Conservation (phyloP, 177 flowering plant species). For the Vitis hybrid region DNA sequence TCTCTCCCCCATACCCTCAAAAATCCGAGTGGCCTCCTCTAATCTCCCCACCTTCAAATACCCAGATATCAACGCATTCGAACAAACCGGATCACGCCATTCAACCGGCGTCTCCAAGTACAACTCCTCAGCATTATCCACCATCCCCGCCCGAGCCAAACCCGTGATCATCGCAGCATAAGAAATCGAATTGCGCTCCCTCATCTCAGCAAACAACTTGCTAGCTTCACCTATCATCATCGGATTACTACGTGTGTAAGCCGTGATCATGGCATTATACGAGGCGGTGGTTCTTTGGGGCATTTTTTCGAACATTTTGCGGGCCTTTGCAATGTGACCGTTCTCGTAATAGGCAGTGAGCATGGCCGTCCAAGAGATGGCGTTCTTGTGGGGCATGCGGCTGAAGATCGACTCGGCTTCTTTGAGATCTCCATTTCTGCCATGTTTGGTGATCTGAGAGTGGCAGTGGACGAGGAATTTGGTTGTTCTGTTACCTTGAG, state of each 20-base stretch:
- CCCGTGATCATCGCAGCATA: constrained; percentile 67
- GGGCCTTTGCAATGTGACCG: constrained; percentile 39
- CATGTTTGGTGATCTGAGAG: constrained; percentile 55
- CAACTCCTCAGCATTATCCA: constrained; percentile 51
- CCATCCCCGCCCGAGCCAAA: constrained; percentile 45
- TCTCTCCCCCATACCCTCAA: constrained; percentile 50
- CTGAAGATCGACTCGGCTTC: constrained; percentile 56
- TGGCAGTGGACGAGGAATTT: constrained; percentile 38
- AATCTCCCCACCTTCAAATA: constrained; percentile 55
- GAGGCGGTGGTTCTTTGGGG: constrained; percentile 50
- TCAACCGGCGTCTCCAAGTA: constrained; percentile 32
- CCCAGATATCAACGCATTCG: constrained; percentile 61
- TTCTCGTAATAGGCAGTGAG: constrained; percentile 61
- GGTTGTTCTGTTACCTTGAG: constrained; percentile 5
- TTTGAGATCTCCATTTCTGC: constrained; percentile 48
- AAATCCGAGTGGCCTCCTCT: constrained; percentile 47
- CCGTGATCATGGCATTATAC: constrained; percentile 79
- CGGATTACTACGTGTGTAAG: constrained; percentile 30
- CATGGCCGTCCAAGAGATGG: constrained; percentile 74
- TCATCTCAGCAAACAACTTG: constrained; percentile 15
- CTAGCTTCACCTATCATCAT: constrained; percentile 35
- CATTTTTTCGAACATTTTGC: constrained; percentile 68
- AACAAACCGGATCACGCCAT: constrained; percentile 59
- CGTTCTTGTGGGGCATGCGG: constrained; percentile 46
- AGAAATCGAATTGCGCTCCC: constrained; percentile 42